These are phyloP conservation scores for Hamamelis virginiana DNA, from an alignment of 164 flowering plant genomes.

Conservation along the genomic window DNA sequence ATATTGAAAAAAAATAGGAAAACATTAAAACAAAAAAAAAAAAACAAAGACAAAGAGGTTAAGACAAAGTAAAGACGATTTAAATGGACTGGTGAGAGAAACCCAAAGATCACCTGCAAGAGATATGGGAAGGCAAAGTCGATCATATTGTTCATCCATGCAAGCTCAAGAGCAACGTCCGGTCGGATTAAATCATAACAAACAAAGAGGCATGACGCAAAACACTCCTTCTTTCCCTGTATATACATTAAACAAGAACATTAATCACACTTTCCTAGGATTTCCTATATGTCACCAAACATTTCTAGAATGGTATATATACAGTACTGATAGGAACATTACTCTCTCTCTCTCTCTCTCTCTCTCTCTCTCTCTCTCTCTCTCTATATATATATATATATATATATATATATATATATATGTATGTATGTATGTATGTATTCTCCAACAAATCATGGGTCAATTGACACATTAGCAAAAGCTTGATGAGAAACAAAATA, in stretches of 20 bases:
- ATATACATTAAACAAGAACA: constrained; percentile 10
- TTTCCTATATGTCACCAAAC: background rate
- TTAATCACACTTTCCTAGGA: background rate
- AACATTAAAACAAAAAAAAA: background rate
- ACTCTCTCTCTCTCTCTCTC: no score
- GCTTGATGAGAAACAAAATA: no score
- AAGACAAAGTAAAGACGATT: background rate
- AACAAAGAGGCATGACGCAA: constrained; percentile 76
- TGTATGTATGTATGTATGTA: no score
- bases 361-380: no score
- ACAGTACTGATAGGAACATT: no score
- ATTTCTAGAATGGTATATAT: background rate
- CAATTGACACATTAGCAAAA: no score
- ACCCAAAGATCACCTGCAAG: constrained; percentile 60
- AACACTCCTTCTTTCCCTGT: constrained; percentile 83
- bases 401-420: no score
- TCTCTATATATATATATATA: no score
- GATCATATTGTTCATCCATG: constrained; percentile 93
- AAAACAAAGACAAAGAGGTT: background rate
- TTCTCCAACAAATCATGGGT: no score
- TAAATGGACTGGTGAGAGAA: constrained; percentile 5
- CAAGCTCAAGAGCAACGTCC: constrained; percentile 93
- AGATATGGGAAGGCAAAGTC: constrained; percentile 96
- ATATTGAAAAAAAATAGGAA: no score
- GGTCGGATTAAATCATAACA: constrained; percentile 88